Base-by-base conservation (phyloP, 106 monocot species). In the Dioscorea zingiberensis region DNA sequence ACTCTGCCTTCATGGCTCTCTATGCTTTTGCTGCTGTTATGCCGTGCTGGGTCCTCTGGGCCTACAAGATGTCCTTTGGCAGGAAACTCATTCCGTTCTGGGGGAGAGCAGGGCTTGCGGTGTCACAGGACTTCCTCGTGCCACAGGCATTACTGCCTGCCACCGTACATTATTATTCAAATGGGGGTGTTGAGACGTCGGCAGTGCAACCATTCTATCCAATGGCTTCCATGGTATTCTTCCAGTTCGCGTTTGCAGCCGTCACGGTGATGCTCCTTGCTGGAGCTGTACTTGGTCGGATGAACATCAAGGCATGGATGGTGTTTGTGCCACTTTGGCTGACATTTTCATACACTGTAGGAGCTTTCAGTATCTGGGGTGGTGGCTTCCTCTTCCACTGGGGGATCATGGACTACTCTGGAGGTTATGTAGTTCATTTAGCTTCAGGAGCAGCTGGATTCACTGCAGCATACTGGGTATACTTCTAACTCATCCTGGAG, bases 1-100 rank as follows among this genome's bases (percentile, higher is more conserved):
- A 83, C 83, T 83, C 83, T 13, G 78, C 83, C 25, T 83, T 83
- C 78, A 83, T 83, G 83, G 78, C 83, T 1, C 69, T 75, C 58
- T 83, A 78, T 56, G 69, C 81, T 62, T 81, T 76, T 64, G 81
- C 81, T 1, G 75, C 76, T 21, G 48, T 56, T 8, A 54, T 72
- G 48, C 51, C 68, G 24, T 65, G 67, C 58, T 81, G 81, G 81
- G 72, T 81, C 58, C 22, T 32, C 21, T 55, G 67, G 45, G 81
- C 66, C 46, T 77, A 63, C 69, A 55, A 56, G 21, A 77, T 82
- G 82, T 60, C 82, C 25, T 82, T 82, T 69, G 82, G 82, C 24
- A 29, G 65, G 47, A 18, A 48, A 13, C 69, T 82, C 13, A 73
- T 77, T 14, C 82, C 77, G 12, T 77, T 82, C 64, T 77, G 73